These are phyloP conservation scores for Scopulariopsis brevicaulis DNA, from an alignment of 2,329 filamentous ascomycete genomes.

Conservation along the genomic window DNA sequence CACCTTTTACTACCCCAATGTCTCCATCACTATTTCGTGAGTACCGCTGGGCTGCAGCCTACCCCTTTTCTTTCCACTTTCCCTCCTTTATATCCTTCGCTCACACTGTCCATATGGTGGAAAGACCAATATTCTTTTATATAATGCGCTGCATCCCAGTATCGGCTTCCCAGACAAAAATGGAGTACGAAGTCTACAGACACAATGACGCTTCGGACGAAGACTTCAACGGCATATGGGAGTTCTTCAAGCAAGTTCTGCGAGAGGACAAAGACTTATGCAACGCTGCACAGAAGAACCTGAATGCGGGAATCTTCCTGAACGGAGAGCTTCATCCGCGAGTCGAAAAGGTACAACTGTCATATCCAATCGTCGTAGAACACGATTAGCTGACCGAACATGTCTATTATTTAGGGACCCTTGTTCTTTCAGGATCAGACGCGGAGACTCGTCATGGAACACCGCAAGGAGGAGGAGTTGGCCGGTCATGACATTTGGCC, in stretches of 20 bases:
- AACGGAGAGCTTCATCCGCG: constrained; percentile 39
- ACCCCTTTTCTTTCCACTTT: not conserved
- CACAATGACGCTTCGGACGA: constrained; percentile 32
- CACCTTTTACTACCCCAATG: constrained; percentile 27
- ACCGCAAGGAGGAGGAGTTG: constrained; percentile 13
- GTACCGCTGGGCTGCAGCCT: constrained; percentile 9
- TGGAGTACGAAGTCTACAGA: constrained; percentile 39
- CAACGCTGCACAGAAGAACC: constrained; percentile 34
- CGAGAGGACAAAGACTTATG: constrained; percentile 39
- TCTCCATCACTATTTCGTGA: constrained; percentile 25
- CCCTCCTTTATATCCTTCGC: not conserved
- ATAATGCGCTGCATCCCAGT: constrained; percentile 37
- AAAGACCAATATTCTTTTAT: constrained; percentile 35
- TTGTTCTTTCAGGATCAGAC: constrained; percentile 27
- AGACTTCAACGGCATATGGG: constrained; percentile 31
- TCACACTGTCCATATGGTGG: not conserved
- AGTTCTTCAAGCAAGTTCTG: constrained; percentile 39
- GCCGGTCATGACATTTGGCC: constrained; percentile 19
- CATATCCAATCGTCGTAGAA: constrained; percentile 23
- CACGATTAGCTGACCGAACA: not conserved
- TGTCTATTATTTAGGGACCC: constrained; percentile 22
- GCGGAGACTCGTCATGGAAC: constrained; percentile 14
- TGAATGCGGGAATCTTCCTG: constrained; percentile 36
- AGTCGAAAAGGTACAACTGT: constrained; percentile 26
- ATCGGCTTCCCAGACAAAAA: constrained; percentile 26